Evolutionary conservation across 495 filamentous ascomycete genomes (phyloP).

Genomic region (Lichenothelia convexa): DNA sequence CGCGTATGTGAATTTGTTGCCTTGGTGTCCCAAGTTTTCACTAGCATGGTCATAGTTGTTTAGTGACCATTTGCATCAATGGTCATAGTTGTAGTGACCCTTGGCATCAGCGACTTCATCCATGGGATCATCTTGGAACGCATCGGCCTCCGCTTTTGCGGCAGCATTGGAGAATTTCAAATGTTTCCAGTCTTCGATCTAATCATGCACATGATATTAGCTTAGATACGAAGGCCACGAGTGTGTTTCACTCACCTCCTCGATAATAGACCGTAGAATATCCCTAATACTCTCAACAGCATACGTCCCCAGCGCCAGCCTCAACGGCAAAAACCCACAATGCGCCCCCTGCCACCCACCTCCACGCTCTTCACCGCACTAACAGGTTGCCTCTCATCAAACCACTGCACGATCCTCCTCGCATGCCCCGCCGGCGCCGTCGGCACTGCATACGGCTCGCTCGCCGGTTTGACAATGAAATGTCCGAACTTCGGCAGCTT

Average conservation of each 20-base stretch:
- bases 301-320: conserved; percentile 74
- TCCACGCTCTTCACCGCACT: conserved; percentile 89
- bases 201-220: neutral
- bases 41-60: too few relatives aligned
- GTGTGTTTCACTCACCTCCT: conserved; percentile 41
- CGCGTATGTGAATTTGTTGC: too few relatives aligned
- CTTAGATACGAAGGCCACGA: neutral
- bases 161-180: conserved; percentile 18
- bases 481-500: conserved; percentile 46
- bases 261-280: conserved; percentile 69
- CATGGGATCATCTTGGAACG: neutral
- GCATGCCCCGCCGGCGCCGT: conserved; percentile 75
- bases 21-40: too few relatives aligned
- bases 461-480: conserved; percentile 74
- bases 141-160: conserved; percentile 8
- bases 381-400: conserved; percentile 78
- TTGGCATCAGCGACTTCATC: too few relatives aligned
- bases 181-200: conserved; percentile 28
- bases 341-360: conserved; percentile 87
- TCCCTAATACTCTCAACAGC: conserved; percentile 92
- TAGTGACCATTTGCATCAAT: too few relatives aligned
- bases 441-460: conserved; percentile 57
- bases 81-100: too few relatives aligned
- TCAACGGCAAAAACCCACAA: conserved; percentile 72
- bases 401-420: conserved; percentile 86